Evolutionary conservation across 192 early-diverging fungal species (phyloP).

Genomic region (Rhizophagus sp.): DNA sequence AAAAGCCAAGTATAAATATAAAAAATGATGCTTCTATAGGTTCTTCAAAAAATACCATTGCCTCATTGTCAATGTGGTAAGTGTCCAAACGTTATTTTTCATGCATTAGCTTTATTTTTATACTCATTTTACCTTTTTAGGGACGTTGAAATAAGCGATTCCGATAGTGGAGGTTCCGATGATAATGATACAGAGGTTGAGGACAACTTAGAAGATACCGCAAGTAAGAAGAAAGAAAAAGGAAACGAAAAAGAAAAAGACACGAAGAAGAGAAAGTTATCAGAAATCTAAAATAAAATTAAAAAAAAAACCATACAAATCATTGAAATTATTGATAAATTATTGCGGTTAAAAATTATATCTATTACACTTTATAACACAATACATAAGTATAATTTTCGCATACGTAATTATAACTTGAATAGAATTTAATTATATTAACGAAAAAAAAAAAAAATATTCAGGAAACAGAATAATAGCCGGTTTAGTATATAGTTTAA

Average conservation of each 20-base stretch:
- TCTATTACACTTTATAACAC: too few relatives aligned
- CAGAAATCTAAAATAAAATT: not conserved
- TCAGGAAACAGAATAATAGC: too few relatives aligned
- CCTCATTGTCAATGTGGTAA: constrained; percentile 5
- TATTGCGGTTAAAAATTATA: not conserved
- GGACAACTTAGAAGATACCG: not conserved
- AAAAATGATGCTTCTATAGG: not conserved
- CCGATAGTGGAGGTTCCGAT: not conserved
- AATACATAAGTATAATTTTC: too few relatives aligned
- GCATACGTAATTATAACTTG: too few relatives aligned
- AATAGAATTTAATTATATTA: too few relatives aligned
- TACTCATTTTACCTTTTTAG: not conserved
- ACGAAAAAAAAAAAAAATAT: too few relatives aligned
- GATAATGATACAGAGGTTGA: not conserved
- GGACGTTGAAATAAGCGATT: not conserved
- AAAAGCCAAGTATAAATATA: not conserved
- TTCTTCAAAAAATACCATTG: not conserved
- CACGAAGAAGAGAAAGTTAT: not conserved
- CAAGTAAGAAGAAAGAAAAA: not conserved
- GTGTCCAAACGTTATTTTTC: not conserved
- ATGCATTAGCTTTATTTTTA: not conserved
- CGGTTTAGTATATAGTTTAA: too few relatives aligned
- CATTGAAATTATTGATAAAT: not conserved
- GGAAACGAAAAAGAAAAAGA: not conserved
- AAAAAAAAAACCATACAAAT: too few relatives aligned